These are phyloP conservation scores for Candolleomyces efflorescens DNA, from an alignment of 768 basidiomycete genomes.

Conservation along the genomic window DNA sequence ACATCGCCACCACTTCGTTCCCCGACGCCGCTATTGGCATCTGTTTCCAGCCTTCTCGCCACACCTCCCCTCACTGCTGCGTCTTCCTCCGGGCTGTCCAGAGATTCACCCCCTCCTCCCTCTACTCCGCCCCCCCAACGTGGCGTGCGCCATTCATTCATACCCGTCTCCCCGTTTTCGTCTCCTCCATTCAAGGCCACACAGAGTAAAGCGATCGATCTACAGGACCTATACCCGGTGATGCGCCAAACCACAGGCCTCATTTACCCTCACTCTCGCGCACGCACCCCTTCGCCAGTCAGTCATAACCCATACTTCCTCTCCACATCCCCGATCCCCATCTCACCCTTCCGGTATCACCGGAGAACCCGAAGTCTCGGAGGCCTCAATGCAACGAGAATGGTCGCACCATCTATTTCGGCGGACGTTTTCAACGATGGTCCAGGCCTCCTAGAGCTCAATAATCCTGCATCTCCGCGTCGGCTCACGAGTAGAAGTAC, in stretches of 20 bases:
- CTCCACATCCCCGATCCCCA: slow-evolving; percentile 2
- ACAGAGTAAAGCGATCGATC: background rate
- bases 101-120: background rate
- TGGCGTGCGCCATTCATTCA: background rate
- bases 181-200: background rate
- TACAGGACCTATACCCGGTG: background rate
- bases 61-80: background rate
- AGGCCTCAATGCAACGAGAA: background rate
- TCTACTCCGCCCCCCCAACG: background rate
- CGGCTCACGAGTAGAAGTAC: background rate
- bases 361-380: slow-evolving; percentile 7
- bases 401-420: background rate
- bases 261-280: background rate
- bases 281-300: slow-evolving; percentile 6
- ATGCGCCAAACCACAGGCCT: background rate
- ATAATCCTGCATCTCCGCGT: background rate
- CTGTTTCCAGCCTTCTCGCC: background rate
- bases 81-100: background rate
- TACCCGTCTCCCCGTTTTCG: slow-evolving; percentile 4
- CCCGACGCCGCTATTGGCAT: background rate
- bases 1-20: background rate
- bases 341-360: background rate
- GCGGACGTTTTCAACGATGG: background rate
- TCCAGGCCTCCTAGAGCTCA: background rate
- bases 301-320: slow-evolving; percentile 6